Evolutionary conservation across 352 stramenopile species (phyloP), one percentile per base, ranked within the genome.

Genomic region (Globisporangium cystogenes): DNA sequence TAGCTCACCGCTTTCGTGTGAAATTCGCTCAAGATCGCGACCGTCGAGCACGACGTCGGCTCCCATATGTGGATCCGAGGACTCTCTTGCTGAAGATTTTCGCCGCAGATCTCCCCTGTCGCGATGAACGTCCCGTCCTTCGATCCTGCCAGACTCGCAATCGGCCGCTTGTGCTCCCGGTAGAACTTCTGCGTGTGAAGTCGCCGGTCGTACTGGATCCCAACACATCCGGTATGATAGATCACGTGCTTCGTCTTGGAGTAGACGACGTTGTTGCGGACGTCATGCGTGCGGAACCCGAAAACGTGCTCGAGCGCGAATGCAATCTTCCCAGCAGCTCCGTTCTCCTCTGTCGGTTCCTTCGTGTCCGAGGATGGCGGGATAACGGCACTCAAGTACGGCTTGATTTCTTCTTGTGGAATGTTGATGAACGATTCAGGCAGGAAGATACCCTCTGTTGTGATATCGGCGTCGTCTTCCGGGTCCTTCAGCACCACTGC

Each of bases 21-120:
- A 41, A 90, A 90, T 24, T 65, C 66, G 41, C 70, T 82, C 41
- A 93, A 58, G 24, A 83, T 57, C 1, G 68, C 51, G 5, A 89
- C 64, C 4, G 55, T 55, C 5, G 65, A 62, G 35, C 79, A 87
- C 3, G 76, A 79, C 10, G 76, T 66, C 16, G 76, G 76, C 44
- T 90, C 82, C 82, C 82, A 92, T 1, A 93, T 57, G 43, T 93
- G 82, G 11, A 93, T 82, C 1, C 73, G 73, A 16, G 82, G 82
- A 1, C 65, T 59, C 48, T 91, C 81, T 20, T 67, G 60, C 45
- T 74, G 59, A 33, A 82, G 65, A 46, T 71, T 75, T 36, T 83
- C 64, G 18, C 59, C 62, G 44, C 77, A 88, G 29, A 90, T 86
- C 60, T 93, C 82, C 6, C 82, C 82, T 0, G 79, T 90, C 12